Conservation (phyloP, 176 grass and related monocot species). For the Luzula sylvatica region DNA sequence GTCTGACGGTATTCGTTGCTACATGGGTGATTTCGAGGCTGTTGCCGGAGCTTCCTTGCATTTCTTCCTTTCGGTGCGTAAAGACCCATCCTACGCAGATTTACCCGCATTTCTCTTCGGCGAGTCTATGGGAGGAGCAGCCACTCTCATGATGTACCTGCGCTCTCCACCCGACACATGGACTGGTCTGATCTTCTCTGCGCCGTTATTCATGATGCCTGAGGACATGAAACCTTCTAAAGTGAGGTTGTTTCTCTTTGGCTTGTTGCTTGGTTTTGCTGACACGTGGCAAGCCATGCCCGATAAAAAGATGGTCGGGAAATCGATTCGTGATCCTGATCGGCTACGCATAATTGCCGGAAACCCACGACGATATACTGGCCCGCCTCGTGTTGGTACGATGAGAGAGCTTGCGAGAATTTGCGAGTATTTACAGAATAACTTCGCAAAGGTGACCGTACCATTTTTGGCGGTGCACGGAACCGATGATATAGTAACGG, state of each 20-base stretch:
- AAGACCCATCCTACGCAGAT: constrained; percentile 2
- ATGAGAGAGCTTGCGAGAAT: constrained; percentile 54
- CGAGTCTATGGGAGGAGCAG: constrained; percentile 69
- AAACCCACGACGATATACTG: constrained; percentile 32
- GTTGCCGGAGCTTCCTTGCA: constrained; percentile 40
- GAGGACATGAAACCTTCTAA: constrained; percentile 55
- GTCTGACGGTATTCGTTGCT: constrained; percentile 58
- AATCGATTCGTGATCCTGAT: constrained; percentile 26
- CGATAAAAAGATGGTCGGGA: constrained; percentile 47
- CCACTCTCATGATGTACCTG: constrained; percentile 51
- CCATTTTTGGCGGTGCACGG: constrained; percentile 55
- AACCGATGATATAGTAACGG: constrained; percentile 40
- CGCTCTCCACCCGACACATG: constrained; percentile 32
- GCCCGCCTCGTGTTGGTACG: constrained; percentile 25
- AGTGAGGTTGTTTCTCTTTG: constrained; percentile 46
- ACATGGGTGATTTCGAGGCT: constrained; percentile 57
- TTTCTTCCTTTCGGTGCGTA: constrained; percentile 51
- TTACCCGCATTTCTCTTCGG: constrained; percentile 61
- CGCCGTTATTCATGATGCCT: constrained; percentile 49
- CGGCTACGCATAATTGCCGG: constrained; percentile 29
- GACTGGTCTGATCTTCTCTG: constrained; percentile 56
- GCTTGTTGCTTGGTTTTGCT: constrained; percentile 54
- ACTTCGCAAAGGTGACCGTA: constrained; percentile 30
- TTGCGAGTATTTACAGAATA: constrained; percentile 31
- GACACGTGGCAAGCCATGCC: constrained; percentile 61